Evolutionary conservation across 1,284 basidiomycete genomes (phyloP).

Genomic region (Vanrija sp.): DNA sequence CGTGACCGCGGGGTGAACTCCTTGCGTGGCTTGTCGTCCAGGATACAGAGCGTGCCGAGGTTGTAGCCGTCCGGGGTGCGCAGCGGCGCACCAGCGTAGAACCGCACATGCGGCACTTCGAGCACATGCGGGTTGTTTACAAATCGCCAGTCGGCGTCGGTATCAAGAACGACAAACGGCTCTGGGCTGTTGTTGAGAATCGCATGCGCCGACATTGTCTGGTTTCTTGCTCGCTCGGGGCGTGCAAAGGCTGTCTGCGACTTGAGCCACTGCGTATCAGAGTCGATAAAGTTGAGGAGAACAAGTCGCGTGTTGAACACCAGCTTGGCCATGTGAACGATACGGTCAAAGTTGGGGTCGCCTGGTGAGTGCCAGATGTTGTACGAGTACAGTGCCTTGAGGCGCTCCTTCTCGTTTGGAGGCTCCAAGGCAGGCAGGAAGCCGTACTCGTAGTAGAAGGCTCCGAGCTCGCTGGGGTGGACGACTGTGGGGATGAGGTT

Average conservation of each 20-base stretch:
- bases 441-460: slow-evolving; percentile 58
- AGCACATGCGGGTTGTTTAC: slow-evolving; percentile 65
- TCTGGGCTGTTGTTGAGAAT: slow-evolving; percentile 67
- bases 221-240: not conserved
- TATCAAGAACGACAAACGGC: slow-evolving; percentile 79
- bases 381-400: slow-evolving; percentile 73
- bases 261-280: slow-evolving; percentile 81
- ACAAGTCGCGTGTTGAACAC: slow-evolving; percentile 89
- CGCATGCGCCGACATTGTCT: slow-evolving; percentile 6
- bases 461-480: slow-evolving; percentile 46
- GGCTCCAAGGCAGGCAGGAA: slow-evolving; percentile 77
- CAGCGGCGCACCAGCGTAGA: slow-evolving; percentile 87
- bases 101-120: slow-evolving; percentile 66
- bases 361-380: slow-evolving; percentile 79
- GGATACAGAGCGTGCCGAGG: slow-evolving; percentile 79
- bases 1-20: slow-evolving; percentile 86
- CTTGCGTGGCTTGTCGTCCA: slow-evolving; percentile 75
- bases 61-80: slow-evolving; percentile 86
- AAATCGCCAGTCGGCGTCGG: slow-evolving; percentile 82
- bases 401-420: slow-evolving; percentile 70
- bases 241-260: slow-evolving; percentile 65
- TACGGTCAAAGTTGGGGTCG: slow-evolving; percentile 88
- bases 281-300: slow-evolving; percentile 68
- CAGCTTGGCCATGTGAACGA: slow-evolving; percentile 79
- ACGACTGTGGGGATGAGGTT: not conserved